Percentiles rank a stretch among this genome's conserved stretches.
Conservation (phyloP, 2,329 filamentous ascomycete genomes). For the Aspergillus unguis region DNA sequence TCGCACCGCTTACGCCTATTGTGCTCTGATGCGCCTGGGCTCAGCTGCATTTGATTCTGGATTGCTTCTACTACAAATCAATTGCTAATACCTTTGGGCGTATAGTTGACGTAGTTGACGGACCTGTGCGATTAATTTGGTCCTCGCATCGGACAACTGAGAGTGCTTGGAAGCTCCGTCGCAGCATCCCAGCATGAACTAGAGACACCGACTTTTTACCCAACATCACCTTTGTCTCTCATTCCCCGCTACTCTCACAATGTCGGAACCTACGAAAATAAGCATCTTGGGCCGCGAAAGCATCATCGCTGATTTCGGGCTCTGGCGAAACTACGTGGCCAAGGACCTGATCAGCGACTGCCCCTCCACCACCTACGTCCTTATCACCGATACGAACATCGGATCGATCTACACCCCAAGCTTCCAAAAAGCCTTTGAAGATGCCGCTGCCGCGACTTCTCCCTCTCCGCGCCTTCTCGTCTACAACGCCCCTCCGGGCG, state of each 20-base stretch:
- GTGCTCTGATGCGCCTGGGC: conserved; percentile 1
- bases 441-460: conserved; percentile 44
- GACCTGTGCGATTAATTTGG: background rate
- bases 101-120: background rate
- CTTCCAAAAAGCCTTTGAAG: conserved; percentile 67
- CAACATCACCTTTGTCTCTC: conserved; percentile 11
- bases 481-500: conserved; percentile 83
- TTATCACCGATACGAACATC: conserved; percentile 95
- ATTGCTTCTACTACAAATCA: too few relatives aligned
- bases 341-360: conserved; percentile 75
- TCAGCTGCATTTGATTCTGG: background rate
- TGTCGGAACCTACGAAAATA: conserved; percentile 59
- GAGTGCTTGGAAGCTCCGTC: conserved; percentile 9
- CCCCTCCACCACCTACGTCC: conserved; percentile 84
- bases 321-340: conserved; percentile 80
- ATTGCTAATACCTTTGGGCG: background rate
- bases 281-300: conserved; percentile 82
- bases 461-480: conserved; percentile 68
- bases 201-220: conserved; percentile 12
- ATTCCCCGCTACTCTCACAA: conserved; percentile 18
- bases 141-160: conserved; percentile 1
- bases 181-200: conserved; percentile 17
- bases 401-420: conserved; percentile 72
- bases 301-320: conserved; percentile 86
- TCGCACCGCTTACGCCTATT: conserved; percentile 2